A percentile compares a stretch with the other conserved stretches of the same genome.
These are phyloP conservation scores for Amaranthus cruentus DNA, from an alignment of 148 eudicot species.

Conservation along the genomic window DNA sequence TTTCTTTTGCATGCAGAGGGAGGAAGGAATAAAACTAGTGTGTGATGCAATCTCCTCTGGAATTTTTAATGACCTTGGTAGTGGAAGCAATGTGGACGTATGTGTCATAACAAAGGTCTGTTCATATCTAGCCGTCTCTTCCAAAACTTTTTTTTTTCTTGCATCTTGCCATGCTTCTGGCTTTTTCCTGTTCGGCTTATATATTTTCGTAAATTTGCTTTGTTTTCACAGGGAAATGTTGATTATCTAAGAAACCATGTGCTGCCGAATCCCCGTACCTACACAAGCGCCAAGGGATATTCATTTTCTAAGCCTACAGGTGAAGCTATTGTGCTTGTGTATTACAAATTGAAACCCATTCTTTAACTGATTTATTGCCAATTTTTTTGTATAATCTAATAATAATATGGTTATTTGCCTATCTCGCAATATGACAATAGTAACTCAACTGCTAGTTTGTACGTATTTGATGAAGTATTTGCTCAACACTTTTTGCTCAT, in stretches of 20 bases:
- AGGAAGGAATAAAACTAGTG: conserved; percentile 79
- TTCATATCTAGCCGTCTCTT: neutral
- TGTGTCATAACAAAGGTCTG: conserved; percentile 86
- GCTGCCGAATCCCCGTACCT: conserved; percentile 86
- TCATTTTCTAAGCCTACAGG: conserved; percentile 79
- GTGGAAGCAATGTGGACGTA: conserved; percentile 93
- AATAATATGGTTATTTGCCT: too few relatives aligned
- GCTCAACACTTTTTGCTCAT: too few relatives aligned
- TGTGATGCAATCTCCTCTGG: conserved; percentile 82
- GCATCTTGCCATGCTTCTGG: neutral
- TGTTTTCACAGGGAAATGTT: conserved; percentile 58
- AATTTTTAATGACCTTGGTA: conserved; percentile 89
- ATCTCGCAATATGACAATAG: too few relatives aligned
- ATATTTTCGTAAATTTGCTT: neutral
- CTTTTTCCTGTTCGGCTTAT: conserved; percentile 1
- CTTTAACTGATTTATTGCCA: too few relatives aligned
- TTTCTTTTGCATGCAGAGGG: conserved; percentile 48
- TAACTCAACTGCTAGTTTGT: too few relatives aligned
- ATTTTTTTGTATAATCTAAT: too few relatives aligned
- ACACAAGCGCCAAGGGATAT: conserved; percentile 64
- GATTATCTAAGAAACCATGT: conserved; percentile 78
- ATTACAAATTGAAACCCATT: too few relatives aligned
- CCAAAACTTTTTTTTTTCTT: neutral
- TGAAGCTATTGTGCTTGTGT: conserved; percentile 15
- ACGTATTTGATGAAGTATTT: too few relatives aligned